These are phyloP conservation scores for Ilyonectria destructans DNA, from an alignment of 2,329 filamentous ascomycete species.

Conservation along the genomic window DNA sequence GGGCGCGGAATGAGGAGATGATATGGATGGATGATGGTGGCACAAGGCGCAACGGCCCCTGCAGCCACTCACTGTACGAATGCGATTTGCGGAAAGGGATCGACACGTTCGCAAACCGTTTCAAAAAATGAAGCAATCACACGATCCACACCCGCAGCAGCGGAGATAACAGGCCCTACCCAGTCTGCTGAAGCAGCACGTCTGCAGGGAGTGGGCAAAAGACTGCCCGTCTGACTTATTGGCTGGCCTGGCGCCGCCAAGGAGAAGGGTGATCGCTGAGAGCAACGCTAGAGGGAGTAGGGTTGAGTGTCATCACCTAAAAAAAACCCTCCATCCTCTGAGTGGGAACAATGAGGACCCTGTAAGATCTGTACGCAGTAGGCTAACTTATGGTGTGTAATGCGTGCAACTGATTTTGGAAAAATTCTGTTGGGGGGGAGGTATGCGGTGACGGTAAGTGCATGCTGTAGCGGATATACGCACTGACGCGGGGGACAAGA, in stretches of 20 bases:
- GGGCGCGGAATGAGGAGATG: not conserved
- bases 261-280: no score
- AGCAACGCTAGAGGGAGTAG: not conserved
- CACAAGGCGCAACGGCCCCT: conserved; percentile 7
- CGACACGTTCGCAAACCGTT: conserved; percentile 1
- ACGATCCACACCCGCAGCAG: not conserved
- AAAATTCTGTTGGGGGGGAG: not conserved
- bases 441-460: not conserved
- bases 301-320: conserved; percentile 3
- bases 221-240: conserved; percentile 22
- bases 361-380: not conserved
- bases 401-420: not conserved
- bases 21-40: not conserved
- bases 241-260: not conserved
- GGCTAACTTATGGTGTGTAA: not conserved
- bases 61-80: not conserved
- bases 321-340: not conserved
- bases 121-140: conserved; percentile 1
- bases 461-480: not conserved
- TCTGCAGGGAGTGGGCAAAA: conserved; percentile 11
- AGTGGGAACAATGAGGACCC: not conserved
- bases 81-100: not conserved
- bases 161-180: not conserved
- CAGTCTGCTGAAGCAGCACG: not conserved
- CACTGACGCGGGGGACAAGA: no score